Base-by-base conservation (phyloP, 768 basidiomycete species). In the Tricholoma terreum region DNA sequence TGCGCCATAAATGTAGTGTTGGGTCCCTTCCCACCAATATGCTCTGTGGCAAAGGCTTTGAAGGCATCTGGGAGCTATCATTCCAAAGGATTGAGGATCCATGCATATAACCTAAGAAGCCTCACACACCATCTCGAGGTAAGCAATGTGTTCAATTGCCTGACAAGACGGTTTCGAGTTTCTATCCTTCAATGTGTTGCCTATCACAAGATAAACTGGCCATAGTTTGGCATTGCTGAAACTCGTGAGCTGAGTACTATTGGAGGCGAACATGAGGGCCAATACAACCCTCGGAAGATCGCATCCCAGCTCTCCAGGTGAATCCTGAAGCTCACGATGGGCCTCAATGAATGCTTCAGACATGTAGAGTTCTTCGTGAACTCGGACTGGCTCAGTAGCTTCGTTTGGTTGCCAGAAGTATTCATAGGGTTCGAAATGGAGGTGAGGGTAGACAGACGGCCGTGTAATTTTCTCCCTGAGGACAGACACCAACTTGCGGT, bases 151-250 rank as follows among this genome's bases (percentile, higher is more conserved):
- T 31, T 71, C 42, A 48, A 63, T 14, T 61, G 57, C 17, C 50
- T 57, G 5, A 42, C 59, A 10, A 17, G 49, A 51, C 0, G 72
- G 73, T 10, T 65, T 63, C 1, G 52, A 52, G 0, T 66, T 60
- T 0, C 55, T 49, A 54, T 74, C 74, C 54, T 77, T 78, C 0
- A 73, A 74, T 6, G 66, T 57, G 49, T 67, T 69, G 0, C 73
- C 74, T 52, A 74, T 68, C 15, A 48, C 66, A 4, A 71, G 40
- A 40, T 76, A 77, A 0, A 72, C 22, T 0, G 74, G 76, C 75
- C 72, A 77, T 1, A 68, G 58, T 4, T 59, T 59, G 1, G 69
- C 63, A 21, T 55, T 68, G 1, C 70, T 69, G 50, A 72, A 71
- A 12, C 50, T 54, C 6, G 71, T 56, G n/a, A 71, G 65, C 27